phyloP scores from a whole-genome alignment of 139 green algal genomes.

The Pseudopediastrum boryanum region DNA sequence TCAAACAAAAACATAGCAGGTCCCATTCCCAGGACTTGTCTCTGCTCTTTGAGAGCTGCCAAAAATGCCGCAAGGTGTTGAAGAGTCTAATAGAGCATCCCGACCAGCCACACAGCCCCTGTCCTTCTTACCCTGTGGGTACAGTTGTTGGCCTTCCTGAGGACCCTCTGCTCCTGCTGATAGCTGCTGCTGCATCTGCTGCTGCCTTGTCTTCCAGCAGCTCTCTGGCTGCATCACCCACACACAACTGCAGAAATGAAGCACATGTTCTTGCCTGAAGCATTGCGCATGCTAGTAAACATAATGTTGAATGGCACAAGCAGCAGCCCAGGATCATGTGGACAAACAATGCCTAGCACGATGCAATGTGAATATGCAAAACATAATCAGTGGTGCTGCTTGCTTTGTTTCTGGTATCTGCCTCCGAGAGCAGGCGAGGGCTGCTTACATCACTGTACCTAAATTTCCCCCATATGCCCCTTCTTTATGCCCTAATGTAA shows the following conservation, averaged over 20 bases:
- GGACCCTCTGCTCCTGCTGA: background rate
- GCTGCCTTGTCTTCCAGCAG: conserved; percentile 6
- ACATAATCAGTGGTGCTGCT: background rate
- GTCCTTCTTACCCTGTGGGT: background rate
- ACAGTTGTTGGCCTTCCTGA: background rate
- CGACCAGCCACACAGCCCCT: background rate
- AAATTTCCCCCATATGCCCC: no score
- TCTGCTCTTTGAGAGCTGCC: no score
- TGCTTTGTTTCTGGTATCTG: no score
- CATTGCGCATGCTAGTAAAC: background rate
- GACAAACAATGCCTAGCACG: background rate
- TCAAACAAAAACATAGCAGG: no score
- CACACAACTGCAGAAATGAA: background rate
- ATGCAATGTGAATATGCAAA: background rate
- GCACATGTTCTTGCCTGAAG: conserved; percentile 16
- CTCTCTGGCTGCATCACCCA: conserved; percentile 2
- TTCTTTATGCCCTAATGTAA: no score
- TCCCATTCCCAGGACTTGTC: no score
- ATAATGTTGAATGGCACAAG: background rate
- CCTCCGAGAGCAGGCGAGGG: no score
- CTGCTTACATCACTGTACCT: no score
- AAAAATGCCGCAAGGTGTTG: no score
- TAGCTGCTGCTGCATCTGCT: background rate
- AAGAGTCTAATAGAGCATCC: background rate
- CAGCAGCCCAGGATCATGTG: background rate